These are phyloP conservation scores for Boletus pseudo-olivaceus DNA, from an alignment of 768 basidiomycete species.

Conservation along the genomic window DNA sequence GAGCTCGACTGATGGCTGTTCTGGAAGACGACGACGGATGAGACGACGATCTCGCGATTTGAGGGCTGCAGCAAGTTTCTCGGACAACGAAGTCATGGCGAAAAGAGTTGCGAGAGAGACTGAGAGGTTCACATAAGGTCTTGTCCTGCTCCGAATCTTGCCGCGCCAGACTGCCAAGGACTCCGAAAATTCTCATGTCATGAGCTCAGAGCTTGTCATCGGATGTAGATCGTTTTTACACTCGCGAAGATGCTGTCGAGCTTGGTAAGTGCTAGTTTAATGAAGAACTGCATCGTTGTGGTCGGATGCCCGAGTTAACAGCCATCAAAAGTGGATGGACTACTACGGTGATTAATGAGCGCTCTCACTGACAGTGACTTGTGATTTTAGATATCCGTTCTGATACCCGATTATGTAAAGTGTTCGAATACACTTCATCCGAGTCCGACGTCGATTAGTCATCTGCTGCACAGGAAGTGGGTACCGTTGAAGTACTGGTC, in stretches of 20 bases:
- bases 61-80: slow-evolving; percentile 51
- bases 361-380: too few relatives aligned
- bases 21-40: slow-evolving; percentile 69
- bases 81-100: slow-evolving; percentile 31
- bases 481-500: neutral
- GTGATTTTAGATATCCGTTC: too few relatives aligned
- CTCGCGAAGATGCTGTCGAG: neutral
- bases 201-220: neutral
- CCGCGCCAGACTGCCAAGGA: neutral
- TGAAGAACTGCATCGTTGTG: too few relatives aligned
- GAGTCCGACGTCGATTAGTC: too few relatives aligned
- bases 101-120: neutral
- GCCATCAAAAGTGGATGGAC: too few relatives aligned
- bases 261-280: neutral
- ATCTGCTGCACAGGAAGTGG: neutral
- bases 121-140: neutral
- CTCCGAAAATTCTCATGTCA: slow-evolving; percentile 2
- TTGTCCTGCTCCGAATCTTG: neutral
- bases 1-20: slow-evolving; percentile 40
- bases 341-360: too few relatives aligned
- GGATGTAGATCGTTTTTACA: slow-evolving; percentile 12
- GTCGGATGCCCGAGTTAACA: neutral
- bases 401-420: too few relatives aligned
- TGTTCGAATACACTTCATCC: too few relatives aligned
- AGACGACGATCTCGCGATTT: slow-evolving; percentile 59